These are phyloP conservation scores for Aquilaria sinensis DNA, from an alignment of 345 rosid species.

Conservation along the genomic window DNA sequence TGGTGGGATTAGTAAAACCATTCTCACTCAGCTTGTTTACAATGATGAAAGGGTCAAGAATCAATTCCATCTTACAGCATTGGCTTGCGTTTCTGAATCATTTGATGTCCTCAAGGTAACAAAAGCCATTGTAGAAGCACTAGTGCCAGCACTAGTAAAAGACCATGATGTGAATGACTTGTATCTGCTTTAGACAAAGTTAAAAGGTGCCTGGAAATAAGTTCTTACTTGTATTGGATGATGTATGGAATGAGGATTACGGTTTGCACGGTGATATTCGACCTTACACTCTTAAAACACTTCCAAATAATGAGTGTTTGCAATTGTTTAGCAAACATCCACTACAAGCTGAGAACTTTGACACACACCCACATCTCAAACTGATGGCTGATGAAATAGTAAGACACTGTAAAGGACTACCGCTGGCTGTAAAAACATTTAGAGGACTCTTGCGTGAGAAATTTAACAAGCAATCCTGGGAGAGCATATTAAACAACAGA, in stretches of 20 bases:
- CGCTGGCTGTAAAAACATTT: slow-evolving; percentile 21
- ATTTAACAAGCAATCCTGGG: slow-evolving; percentile 4
- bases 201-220: not conserved
- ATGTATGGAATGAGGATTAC: no score
- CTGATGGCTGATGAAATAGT: no score
- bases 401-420: slow-evolving; percentile 20
- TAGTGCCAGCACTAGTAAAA: not conserved
- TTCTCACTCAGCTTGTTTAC: slow-evolving; percentile 20
- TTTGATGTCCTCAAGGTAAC: slow-evolving; percentile 7
- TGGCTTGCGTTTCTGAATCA: slow-evolving; percentile 25
- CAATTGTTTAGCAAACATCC: slow-evolving; percentile 15
- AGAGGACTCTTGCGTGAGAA: slow-evolving; percentile 17
- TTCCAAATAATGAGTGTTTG: slow-evolving; percentile 12
- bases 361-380: no score
- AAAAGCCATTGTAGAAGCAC: no score
- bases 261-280: not conserved
- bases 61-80: slow-evolving; percentile 16
- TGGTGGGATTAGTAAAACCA: no score
- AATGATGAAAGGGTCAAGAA: slow-evolving; percentile 12
- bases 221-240: no score
- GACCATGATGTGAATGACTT: not conserved
- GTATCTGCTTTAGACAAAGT: not conserved
- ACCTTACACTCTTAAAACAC: not conserved
- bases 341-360: not conserved
- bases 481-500: slow-evolving; percentile 8